phyloP scores from a whole-genome alignment of 192 early-diverging fungal genomes.

The Globomyces pollinis-pini region DNA sequence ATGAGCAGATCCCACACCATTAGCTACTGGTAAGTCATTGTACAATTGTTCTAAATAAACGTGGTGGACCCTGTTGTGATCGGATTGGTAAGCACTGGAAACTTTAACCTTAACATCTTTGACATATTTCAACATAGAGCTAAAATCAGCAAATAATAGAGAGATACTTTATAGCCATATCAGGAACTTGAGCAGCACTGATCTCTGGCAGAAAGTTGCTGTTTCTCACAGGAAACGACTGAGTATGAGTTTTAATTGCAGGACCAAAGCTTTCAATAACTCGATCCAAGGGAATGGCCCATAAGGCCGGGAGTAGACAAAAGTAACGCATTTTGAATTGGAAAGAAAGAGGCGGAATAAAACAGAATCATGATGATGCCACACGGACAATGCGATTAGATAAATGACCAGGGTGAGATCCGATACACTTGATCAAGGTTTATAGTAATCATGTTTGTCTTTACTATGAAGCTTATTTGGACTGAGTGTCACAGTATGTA shows the following conservation, averaged over 20 bases:
- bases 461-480: too few species aligned
- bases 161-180: background rate
- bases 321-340: too few species aligned
- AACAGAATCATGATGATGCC: too few species aligned
- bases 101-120: constrained; percentile 2
- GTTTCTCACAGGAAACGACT: background rate
- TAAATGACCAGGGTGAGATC: too few species aligned
- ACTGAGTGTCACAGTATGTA: too few species aligned
- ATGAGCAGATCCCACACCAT: constrained; percentile 82
- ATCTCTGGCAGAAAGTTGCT: too few species aligned
- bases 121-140: background rate
- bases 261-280: constrained; percentile 1
- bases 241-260: background rate
- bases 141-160: background rate
- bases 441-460: too few species aligned
- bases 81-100: constrained; percentile 60
- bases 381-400: too few species aligned
- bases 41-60: constrained; percentile 71
- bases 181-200: background rate
- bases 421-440: too few species aligned
- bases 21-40: constrained; percentile 64
- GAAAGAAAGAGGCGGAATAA: too few species aligned
- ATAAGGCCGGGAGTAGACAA: too few species aligned
- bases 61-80: constrained; percentile 72
- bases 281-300: background rate